Evolutionary conservation across 2,329 filamentous ascomycete species (phyloP).

Genomic region (Kalaharituber pfeilii): DNA sequence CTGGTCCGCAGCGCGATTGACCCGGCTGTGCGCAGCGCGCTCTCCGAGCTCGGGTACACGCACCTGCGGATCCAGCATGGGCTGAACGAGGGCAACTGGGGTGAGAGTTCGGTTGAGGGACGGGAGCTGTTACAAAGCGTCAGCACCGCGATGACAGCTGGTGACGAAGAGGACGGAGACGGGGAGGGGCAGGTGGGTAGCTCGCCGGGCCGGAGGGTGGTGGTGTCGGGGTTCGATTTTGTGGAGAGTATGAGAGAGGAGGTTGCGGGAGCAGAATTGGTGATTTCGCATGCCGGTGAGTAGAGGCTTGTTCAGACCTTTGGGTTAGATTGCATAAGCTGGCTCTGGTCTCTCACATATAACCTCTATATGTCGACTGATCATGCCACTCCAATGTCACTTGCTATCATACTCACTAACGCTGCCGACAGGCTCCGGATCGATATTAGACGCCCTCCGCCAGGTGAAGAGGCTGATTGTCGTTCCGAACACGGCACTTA

Average conservation of each 20-base stretch:
- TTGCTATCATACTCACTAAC: slow-evolving; percentile 30
- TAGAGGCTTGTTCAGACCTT: too few relatives aligned
- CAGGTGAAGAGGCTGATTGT: slow-evolving; percentile 63
- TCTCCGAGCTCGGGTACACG: slow-evolving; percentile 46
- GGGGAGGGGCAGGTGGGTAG: too few relatives aligned
- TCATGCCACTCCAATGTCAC: slow-evolving; percentile 1
- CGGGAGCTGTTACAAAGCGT: too few relatives aligned
- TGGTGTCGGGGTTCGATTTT: too few relatives aligned
- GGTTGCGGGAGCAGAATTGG: slow-evolving; percentile 43
- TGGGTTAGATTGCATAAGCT: not conserved
- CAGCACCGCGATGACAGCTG: slow-evolving; percentile 40
- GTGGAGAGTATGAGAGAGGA: slow-evolving; percentile 39
- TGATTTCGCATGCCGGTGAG: slow-evolving; percentile 83
- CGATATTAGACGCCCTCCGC: slow-evolving; percentile 66
- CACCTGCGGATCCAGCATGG: slow-evolving; percentile 69
- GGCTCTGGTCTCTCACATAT: not conserved
- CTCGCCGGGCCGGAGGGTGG: too few relatives aligned
- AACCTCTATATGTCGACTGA: not conserved
- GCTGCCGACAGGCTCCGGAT: too few relatives aligned
- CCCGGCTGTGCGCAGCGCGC: slow-evolving; percentile 42
- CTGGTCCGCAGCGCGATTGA: slow-evolving; percentile 51
- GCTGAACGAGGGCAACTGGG: not conserved
- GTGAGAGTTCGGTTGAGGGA: slow-evolving; percentile 22
- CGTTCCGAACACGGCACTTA: slow-evolving; percentile 64
- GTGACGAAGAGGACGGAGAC: too few relatives aligned